These are phyloP conservation scores for Phialemoniopsis sp. DNA, from an alignment of 2,329 filamentous ascomycete species.

Conservation along the genomic window DNA sequence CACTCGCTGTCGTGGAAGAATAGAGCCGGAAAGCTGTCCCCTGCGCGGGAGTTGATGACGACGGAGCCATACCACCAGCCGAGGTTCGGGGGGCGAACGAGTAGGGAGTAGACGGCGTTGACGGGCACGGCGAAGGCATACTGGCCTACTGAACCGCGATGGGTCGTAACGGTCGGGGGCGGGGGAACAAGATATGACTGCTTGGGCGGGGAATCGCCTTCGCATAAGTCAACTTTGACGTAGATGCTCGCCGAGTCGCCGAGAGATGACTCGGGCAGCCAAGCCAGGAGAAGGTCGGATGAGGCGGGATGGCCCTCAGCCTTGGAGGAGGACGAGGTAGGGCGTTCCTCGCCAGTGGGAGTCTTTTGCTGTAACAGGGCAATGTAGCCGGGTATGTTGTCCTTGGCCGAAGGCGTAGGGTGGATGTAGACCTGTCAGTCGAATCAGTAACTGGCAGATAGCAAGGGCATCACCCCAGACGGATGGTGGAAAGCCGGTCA, in stretches of 20 bases:
- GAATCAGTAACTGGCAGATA: constrained; percentile 9
- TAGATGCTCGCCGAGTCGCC: constrained; percentile 86
- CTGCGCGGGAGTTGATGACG: constrained; percentile 85
- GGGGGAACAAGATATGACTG: constrained; percentile 90
- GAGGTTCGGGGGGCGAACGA: constrained; percentile 85
- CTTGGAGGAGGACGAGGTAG: constrained; percentile 38
- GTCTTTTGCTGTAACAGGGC: constrained; percentile 88
- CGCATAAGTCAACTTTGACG: constrained; percentile 89
- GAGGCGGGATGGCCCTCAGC: constrained; percentile 37
- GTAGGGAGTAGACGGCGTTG: constrained; percentile 82
- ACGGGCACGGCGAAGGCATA: constrained; percentile 92
- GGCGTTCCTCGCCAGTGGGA: constrained; percentile 25
- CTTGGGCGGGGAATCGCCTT: constrained; percentile 73
- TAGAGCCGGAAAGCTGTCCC: constrained; percentile 89
- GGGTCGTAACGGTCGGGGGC: constrained; percentile 78
- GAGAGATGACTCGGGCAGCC: constrained; percentile 86
- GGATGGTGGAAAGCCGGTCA: not conserved
- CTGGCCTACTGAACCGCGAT: constrained; percentile 66
- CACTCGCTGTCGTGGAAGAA: constrained; percentile 99
- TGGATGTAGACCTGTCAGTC: constrained; percentile 81
- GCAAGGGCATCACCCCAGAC: constrained; percentile 2
- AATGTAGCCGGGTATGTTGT: constrained; percentile 93
- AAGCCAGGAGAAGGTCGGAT: constrained; percentile 80
- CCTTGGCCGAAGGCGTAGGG: constrained; percentile 85
- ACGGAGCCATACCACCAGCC: constrained; percentile 99